Conservation (phyloP, 2,329 filamentous ascomycete species). For the Clonostachys chloroleuca region DNA sequence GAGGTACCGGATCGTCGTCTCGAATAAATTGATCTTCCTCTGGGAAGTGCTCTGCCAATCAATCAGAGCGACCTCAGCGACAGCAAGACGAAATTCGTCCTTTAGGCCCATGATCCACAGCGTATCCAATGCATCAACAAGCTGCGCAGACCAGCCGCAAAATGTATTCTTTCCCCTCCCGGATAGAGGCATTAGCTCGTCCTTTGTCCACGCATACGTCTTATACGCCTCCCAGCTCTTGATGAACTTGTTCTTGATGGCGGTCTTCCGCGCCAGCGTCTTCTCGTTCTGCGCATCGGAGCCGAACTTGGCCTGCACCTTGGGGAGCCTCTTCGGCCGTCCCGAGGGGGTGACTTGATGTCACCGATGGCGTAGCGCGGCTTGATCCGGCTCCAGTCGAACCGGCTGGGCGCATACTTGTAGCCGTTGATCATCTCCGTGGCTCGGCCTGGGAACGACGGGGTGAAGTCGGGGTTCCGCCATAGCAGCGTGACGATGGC, state of each 20-base stretch:
- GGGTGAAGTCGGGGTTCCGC: constrained; percentile 10
- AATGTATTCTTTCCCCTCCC: constrained; percentile 40
- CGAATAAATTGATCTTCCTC: constrained; percentile 52
- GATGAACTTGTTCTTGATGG: constrained; percentile 30
- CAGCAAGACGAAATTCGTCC: constrained; percentile 49
- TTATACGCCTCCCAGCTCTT: constrained; percentile 49
- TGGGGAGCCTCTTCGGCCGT: constrained; percentile 20
- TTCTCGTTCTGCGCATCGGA: constrained; percentile 31
- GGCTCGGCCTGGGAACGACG: background rate
- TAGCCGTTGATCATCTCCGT: constrained; percentile 10
- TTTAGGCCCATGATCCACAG: constrained; percentile 56
- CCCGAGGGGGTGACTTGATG: constrained; percentile 23
- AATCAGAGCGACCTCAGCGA: constrained; percentile 41
- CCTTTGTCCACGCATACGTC: constrained; percentile 49
- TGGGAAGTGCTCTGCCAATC: constrained; percentile 46
- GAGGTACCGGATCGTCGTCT: constrained; percentile 55
- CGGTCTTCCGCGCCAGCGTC: constrained; percentile 24
- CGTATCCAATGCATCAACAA: constrained; percentile 56
- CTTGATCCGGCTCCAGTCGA: constrained; percentile 28
- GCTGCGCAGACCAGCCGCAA: constrained; percentile 52
- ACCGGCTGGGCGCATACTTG: constrained; percentile 26
- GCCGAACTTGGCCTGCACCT: constrained; percentile 34
- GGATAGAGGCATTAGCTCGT: constrained; percentile 49
- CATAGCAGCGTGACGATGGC: constrained; percentile 17
- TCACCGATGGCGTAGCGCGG: constrained; percentile 22